phyloP scores from a whole-genome alignment of 768 basidiomycete species.

The Leccinum incarnatum region DNA sequence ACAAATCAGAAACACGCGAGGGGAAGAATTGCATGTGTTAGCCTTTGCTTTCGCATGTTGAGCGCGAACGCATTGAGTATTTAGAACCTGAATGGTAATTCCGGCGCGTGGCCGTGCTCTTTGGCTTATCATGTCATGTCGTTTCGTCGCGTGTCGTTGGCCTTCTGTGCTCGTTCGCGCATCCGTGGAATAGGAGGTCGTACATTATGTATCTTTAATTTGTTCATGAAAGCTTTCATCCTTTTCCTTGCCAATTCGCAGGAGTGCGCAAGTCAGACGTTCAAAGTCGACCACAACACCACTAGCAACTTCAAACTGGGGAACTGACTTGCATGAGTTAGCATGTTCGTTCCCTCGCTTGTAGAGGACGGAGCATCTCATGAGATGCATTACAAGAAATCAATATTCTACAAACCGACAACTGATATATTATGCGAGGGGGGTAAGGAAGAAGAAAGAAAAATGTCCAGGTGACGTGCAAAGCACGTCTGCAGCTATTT shows the following conservation, averaged over 20 bases:
- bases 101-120: too few species aligned
- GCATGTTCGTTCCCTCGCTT: neutral
- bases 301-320: neutral
- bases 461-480: neutral
- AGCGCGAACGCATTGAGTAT: neutral
- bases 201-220: neutral
- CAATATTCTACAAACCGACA: neutral
- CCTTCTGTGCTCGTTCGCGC: too few species aligned
- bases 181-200: neutral
- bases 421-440: neutral
- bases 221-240: too few species aligned
- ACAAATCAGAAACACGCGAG: neutral
- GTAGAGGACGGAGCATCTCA: neutral
- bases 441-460: neutral
- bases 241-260: too few species aligned
- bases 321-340: neutral
- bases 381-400: neutral
- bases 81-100: neutral
- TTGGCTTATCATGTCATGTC: too few species aligned
- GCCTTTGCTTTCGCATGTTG: neutral
- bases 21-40: too few species aligned
- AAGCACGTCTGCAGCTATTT: constrained; percentile 1
- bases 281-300: neutral
- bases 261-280: neutral
- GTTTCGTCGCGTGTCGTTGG: neutral